Evolutionary conservation across 1,139 yeast genomes (phyloP).

Genomic region (Suhomyces choctaworum): DNA sequence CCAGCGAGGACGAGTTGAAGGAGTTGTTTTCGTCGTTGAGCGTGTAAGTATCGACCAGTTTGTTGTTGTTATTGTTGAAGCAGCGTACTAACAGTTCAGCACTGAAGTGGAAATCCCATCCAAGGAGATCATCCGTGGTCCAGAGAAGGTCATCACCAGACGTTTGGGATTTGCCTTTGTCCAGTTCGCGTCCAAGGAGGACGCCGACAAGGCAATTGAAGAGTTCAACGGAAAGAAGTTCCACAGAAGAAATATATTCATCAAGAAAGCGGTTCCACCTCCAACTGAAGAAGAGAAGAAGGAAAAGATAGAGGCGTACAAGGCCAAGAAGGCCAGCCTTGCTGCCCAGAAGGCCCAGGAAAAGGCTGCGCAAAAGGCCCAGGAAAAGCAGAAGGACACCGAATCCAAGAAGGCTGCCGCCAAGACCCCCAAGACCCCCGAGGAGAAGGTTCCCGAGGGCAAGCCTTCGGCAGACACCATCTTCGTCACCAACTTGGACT

Average conservation of each 20-base stretch:
- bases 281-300: slow-evolving; percentile 51
- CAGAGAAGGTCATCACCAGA: slow-evolving; percentile 33
- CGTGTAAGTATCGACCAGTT: slow-evolving; percentile 32
- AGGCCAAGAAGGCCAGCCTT: slow-evolving; percentile 30
- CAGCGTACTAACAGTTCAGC: slow-evolving; percentile 12
- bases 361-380: slow-evolving; percentile 12
- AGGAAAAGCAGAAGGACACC: slow-evolving; percentile 12
- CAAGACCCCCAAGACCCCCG: slow-evolving; percentile 12
- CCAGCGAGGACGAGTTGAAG: slow-evolving; percentile 54
- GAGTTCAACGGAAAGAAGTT: slow-evolving; percentile 45
- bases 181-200: slow-evolving; percentile 44
- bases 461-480: slow-evolving; percentile 54
- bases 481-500: slow-evolving; percentile 59
- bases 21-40: slow-evolving; percentile 44
- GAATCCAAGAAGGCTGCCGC: slow-evolving; percentile 15
- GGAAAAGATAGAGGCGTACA: slow-evolving; percentile 38
- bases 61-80: too few species aligned
- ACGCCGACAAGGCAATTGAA: slow-evolving; percentile 50
- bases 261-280: slow-evolving; percentile 54
- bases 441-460: slow-evolving; percentile 49
- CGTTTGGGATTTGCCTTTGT: slow-evolving; percentile 58
- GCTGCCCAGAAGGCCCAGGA: slow-evolving; percentile 27
- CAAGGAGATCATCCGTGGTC: slow-evolving; percentile 33
- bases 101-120: slow-evolving; percentile 44
- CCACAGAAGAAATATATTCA: slow-evolving; percentile 48